These are phyloP conservation scores for Talaromyces trachyspermus DNA, from an alignment of 495 filamentous ascomycete genomes.

Conservation along the genomic window DNA sequence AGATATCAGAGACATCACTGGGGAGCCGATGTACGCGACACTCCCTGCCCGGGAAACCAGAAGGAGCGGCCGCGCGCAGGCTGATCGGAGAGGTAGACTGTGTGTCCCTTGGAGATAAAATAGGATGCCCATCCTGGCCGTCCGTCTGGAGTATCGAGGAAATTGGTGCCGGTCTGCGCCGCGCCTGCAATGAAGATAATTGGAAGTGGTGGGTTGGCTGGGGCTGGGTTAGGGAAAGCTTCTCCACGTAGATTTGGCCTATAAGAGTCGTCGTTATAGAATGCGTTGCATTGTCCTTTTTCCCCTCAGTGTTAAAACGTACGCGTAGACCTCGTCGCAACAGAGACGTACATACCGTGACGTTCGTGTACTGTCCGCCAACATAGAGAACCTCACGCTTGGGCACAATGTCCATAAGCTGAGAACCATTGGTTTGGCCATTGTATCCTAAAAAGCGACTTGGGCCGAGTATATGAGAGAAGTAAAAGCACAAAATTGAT, in stretches of 20 bases:
- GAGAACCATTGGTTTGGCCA: neutral
- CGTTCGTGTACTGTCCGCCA: constrained; percentile 13
- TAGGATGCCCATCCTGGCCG: constrained; percentile 43
- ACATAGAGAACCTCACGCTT: constrained; percentile 12
- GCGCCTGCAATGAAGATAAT: constrained; percentile 41
- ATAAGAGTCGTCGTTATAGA: neutral
- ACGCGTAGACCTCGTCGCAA: too few relatives aligned
- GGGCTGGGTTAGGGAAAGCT: constrained; percentile 23
- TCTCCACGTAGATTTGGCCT: constrained; percentile 43
- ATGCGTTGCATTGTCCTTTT: neutral
- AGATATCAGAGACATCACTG: constrained; percentile 21
- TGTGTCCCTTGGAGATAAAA: constrained; percentile 40
- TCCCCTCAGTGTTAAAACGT: too few relatives aligned
- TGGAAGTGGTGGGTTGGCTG: constrained; percentile 19
- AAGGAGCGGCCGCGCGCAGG: constrained; percentile 27
- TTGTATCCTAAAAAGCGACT: too few relatives aligned
- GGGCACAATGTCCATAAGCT: neutral
- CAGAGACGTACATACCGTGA: constrained; percentile 11
- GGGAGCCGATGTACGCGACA: constrained; percentile 11
- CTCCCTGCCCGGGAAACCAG: constrained; percentile 7
- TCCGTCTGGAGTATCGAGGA: constrained; percentile 43
- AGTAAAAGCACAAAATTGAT: too few relatives aligned
- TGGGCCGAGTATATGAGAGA: too few relatives aligned
- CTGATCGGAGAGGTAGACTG: constrained; percentile 39
- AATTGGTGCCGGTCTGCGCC: constrained; percentile 40